Conservation (phyloP, 2,329 filamentous ascomycete species). For the Venturia aucupariae region DNA sequence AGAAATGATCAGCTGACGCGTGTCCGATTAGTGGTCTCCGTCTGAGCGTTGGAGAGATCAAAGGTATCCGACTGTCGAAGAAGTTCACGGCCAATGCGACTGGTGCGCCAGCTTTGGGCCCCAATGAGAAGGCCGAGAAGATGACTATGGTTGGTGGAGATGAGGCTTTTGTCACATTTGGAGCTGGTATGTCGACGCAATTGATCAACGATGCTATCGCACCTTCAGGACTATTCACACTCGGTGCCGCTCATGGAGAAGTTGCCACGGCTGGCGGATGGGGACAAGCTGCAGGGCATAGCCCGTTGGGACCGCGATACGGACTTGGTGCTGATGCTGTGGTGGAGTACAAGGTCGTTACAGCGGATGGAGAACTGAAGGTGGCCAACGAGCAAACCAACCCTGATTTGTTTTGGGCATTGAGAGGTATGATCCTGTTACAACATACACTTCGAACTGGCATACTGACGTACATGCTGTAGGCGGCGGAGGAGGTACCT, state of each 20-base stretch:
- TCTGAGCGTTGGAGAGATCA: constrained; percentile 6
- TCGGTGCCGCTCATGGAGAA: constrained; percentile 18
- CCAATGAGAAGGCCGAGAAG: constrained; percentile 2
- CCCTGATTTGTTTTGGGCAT: constrained; percentile 15
- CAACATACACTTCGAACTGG: not conserved
- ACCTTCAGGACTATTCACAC: constrained; percentile 8
- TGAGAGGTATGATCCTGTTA: constrained; percentile 13
- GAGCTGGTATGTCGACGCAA: constrained; percentile 4
- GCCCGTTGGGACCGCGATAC: constrained; percentile 28
- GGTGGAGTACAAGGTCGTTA: constrained; percentile 30
- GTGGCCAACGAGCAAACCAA: constrained; percentile 11
- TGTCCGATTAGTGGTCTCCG: not conserved
- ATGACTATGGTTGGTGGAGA: not conserved
- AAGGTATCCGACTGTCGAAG: constrained; percentile 3
- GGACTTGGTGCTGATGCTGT: constrained; percentile 31
- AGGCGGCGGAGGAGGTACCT: constrained; percentile 18
- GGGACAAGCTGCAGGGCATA: constrained; percentile 35
- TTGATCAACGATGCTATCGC: constrained; percentile 10
- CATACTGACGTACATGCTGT: not conserved
- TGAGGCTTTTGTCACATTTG: constrained; percentile 11
- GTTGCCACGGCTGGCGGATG: constrained; percentile 30
- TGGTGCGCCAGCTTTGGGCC: not conserved
- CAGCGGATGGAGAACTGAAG: constrained; percentile 16
- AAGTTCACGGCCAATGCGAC: not conserved
- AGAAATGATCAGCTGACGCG: not conserved